Conservation (phyloP, 2,329 filamentous ascomycete genomes). For the Phoma herbarum region DNA sequence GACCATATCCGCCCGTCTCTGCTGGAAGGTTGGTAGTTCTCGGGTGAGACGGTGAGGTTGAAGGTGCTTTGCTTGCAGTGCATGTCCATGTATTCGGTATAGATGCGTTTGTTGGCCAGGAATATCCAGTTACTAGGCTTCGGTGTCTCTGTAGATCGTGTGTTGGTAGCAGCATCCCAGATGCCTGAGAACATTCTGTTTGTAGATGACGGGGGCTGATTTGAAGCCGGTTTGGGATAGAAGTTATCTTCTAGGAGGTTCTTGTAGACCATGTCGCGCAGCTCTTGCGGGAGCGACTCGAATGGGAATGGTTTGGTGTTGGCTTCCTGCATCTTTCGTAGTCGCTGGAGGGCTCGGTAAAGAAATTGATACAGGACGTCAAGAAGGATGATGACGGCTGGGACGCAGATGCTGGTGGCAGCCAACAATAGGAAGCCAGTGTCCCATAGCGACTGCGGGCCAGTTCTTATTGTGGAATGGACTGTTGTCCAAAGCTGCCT, state of each 20-base stretch:
- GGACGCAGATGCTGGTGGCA: not conserved
- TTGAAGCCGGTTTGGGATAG: conserved; percentile 35
- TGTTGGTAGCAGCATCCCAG: not conserved
- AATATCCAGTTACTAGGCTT: conserved; percentile 17
- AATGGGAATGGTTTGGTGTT: conserved; percentile 39
- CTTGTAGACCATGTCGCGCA: conserved; percentile 47
- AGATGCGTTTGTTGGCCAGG: conserved; percentile 35
- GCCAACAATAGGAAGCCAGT: not conserved
- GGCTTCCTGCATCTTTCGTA: conserved; percentile 34
- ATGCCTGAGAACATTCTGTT: conserved; percentile 30
- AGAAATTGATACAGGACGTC: conserved; percentile 24
- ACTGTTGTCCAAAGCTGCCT: not conserved
- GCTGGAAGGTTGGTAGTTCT: conserved; percentile 36
- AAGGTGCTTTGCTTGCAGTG: conserved; percentile 44
- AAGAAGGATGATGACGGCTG: conserved; percentile 15
- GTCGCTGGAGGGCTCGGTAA: conserved; percentile 20
- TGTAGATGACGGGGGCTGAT: conserved; percentile 23
- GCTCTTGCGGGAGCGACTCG: conserved; percentile 42
- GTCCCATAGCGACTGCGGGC: not conserved
- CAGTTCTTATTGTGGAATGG: conserved; percentile 1
- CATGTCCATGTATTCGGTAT: conserved; percentile 47
- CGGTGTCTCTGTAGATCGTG: not conserved
- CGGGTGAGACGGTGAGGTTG: conserved; percentile 43
- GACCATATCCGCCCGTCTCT: conserved; percentile 37
- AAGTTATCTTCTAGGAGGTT: conserved; percentile 43